Evolutionary conservation across 345 rosid species (phyloP).

Genomic region (Anastatica hierochuntica): DNA sequence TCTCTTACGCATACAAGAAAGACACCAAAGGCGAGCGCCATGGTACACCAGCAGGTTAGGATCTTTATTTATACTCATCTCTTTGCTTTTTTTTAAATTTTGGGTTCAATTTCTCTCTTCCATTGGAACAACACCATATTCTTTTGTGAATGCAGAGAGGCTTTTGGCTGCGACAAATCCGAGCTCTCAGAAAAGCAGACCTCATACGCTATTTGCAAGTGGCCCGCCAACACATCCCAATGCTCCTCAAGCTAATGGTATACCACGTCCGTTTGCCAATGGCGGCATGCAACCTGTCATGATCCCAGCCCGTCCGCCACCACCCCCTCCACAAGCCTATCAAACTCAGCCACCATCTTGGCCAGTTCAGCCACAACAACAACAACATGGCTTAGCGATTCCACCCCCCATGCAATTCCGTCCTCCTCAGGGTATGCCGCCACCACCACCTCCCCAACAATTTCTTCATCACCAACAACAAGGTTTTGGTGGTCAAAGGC

Average conservation of each 20-base stretch:
- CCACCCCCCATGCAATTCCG: slow-evolving; percentile 69
- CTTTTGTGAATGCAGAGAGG: slow-evolving; percentile 52
- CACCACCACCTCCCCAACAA: slow-evolving; percentile 46
- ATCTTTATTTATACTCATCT: slow-evolving; percentile 1
- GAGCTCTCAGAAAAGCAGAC: slow-evolving; percentile 68
- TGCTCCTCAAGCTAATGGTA: slow-evolving; percentile 52
- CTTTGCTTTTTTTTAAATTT: background rate
- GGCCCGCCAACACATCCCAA: slow-evolving; percentile 66
- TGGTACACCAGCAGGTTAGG: slow-evolving; percentile 94
- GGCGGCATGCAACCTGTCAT: slow-evolving; percentile 46
- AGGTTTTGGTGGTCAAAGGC: slow-evolving; percentile 34
- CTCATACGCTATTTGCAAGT: slow-evolving; percentile 87
- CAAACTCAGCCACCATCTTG: slow-evolving; percentile 49
- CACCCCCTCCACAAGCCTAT: slow-evolving; percentile 59
- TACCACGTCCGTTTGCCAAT: slow-evolving; percentile 65
- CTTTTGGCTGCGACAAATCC: slow-evolving; percentile 97
- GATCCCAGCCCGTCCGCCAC: slow-evolving; percentile 53
- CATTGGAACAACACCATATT: background rate
- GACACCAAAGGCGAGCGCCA: slow-evolving; percentile 99
- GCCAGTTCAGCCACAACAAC: slow-evolving; percentile 59
- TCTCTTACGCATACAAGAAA: slow-evolving; percentile 94
- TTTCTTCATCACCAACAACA: slow-evolving; percentile 21
- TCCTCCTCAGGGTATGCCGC: slow-evolving; percentile 64
- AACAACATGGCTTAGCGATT: slow-evolving; percentile 50
- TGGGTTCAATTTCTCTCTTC: background rate